These are phyloP conservation scores for Acanthamoeba quina DNA, from an alignment of 208 protist species.

Conservation along the genomic window DNA sequence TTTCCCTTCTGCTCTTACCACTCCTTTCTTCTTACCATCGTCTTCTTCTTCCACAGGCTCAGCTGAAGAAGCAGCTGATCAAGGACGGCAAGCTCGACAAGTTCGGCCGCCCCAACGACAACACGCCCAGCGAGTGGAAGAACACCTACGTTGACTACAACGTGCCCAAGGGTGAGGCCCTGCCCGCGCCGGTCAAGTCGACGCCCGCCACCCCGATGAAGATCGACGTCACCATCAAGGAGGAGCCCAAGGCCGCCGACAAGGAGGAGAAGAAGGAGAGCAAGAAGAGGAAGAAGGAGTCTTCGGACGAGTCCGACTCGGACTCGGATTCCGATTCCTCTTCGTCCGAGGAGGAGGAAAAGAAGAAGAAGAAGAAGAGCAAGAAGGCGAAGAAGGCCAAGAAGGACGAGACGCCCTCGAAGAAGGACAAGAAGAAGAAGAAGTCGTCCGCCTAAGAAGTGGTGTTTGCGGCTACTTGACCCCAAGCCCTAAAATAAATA, in stretches of 20 bases:
- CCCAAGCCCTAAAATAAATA: too few species aligned
- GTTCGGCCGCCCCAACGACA: conserved; percentile 97
- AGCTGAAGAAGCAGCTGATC: conserved; percentile 98
- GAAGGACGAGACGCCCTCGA: neutral
- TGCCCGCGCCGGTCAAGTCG: neutral
- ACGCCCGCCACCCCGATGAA: neutral
- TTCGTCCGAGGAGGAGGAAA: neutral
- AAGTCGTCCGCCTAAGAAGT: neutral
- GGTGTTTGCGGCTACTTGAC: neutral
- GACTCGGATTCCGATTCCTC: neutral
- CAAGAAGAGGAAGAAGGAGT: neutral
- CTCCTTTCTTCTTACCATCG: neutral
- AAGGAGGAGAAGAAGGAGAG: neutral
- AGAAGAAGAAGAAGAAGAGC: conserved; percentile 57
- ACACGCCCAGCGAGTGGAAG: conserved; percentile 96
- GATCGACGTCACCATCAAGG: neutral
- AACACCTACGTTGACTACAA: conserved; percentile 95
- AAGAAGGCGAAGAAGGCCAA: conserved; percentile 31
- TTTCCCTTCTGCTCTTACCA: neutral
- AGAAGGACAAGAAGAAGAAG: neutral
- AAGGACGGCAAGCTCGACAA: conserved; percentile 98
- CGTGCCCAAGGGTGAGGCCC: neutral
- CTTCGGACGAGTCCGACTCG: neutral
- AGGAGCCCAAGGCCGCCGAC: neutral
- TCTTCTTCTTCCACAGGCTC: conserved; percentile 85